Conservation (phyloP, 2,329 filamentous ascomycete species). For the Colletotrichum sansevieriae region DNA sequence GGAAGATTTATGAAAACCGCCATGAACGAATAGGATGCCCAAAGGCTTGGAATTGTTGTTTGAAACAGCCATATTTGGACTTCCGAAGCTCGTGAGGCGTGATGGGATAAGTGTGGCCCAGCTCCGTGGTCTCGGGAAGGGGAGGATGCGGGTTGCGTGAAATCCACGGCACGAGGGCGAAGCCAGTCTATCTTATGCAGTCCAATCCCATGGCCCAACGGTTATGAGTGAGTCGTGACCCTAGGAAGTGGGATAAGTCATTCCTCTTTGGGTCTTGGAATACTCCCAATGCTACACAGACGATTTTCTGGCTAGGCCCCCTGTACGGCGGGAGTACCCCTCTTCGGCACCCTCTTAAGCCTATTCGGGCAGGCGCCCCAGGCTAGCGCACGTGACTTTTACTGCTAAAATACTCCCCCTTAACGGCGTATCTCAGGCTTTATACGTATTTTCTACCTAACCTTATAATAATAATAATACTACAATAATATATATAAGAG, state of each 20-base stretch:
- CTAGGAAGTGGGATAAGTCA: neutral
- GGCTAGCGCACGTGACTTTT: too few relatives aligned
- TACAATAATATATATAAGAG: too few relatives aligned
- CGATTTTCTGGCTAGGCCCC: neutral
- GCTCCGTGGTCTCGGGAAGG: neutral
- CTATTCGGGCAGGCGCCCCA: too few relatives aligned
- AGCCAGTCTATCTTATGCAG: too few relatives aligned
- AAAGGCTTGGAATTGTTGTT: neutral
- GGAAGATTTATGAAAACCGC: constrained; percentile 20
- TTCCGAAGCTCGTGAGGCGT: neutral
- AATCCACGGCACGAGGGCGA: too few relatives aligned
- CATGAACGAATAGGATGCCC: constrained; percentile 22
- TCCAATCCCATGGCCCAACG: too few relatives aligned
- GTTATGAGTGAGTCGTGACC: neutral
- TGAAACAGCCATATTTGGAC: neutral
- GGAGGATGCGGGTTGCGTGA: neutral
- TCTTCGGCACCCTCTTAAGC: too few relatives aligned
- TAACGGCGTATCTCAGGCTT: too few relatives aligned
- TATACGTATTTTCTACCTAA: too few relatives aligned
- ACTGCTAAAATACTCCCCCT: too few relatives aligned
- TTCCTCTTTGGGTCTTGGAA: neutral
- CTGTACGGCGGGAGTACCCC: too few relatives aligned
- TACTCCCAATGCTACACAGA: neutral
- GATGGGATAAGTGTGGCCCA: neutral
- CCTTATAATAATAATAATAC: too few relatives aligned